Conservation (phyloP, 1,284 basidiomycete genomes). For the Malassezia pachydermatis region DNA sequence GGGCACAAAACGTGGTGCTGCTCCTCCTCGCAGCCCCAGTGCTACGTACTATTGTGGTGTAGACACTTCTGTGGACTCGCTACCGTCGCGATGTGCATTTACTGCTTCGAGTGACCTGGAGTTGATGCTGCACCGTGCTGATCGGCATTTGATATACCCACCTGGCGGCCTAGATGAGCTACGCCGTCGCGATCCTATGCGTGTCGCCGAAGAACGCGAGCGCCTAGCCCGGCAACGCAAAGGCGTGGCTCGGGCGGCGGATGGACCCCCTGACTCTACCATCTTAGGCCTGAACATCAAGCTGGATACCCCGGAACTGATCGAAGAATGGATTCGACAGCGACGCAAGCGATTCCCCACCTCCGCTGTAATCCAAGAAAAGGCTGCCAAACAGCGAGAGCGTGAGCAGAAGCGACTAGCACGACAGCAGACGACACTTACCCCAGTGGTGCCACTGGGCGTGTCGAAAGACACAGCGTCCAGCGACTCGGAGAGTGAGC, state of each 20-base stretch:
- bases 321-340: conserved; percentile 44
- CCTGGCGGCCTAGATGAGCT: conserved; percentile 38
- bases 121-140: conserved; percentile 40
- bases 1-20: no score
- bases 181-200: conserved; percentile 34
- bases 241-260: conserved; percentile 17
- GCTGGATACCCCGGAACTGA: conserved; percentile 39
- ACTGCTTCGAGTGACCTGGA: conserved; percentile 18
- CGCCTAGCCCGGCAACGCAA: conserved; percentile 17
- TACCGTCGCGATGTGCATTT: conserved; percentile 1
- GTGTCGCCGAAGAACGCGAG: conserved; percentile 33
- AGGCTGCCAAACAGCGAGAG: conserved; percentile 23
- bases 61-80: neutral
- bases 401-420: conserved; percentile 17
- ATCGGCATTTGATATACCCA: conserved; percentile 41
- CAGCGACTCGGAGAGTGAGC: neutral
- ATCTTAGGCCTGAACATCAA: conserved; percentile 44
- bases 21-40: neutral
- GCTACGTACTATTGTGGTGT: conserved; percentile 6
- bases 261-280: conserved; percentile 33
- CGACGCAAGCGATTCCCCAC: conserved; percentile 44
- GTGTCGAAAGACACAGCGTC: neutral
- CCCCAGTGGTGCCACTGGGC: neutral
- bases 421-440: neutral
- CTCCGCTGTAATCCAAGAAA: conserved; percentile 27